Evolutionary conservation across 805 yeast genomes (phyloP).

Genomic region (Cyberlindnera maritima): DNA sequence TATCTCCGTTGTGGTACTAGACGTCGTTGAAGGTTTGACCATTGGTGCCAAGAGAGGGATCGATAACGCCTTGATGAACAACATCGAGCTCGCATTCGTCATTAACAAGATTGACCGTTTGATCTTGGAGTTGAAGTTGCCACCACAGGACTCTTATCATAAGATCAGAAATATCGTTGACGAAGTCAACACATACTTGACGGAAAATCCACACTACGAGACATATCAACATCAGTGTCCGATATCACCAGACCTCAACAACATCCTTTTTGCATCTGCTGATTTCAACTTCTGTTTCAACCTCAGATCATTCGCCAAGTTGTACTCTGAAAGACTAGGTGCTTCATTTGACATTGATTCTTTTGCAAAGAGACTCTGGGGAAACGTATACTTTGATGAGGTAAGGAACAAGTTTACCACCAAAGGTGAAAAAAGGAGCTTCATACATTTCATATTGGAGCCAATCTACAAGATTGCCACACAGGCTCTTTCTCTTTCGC

Average conservation of each 20-base stretch:
- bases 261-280: slow-evolving; percentile 75
- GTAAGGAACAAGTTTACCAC: slow-evolving; percentile 42
- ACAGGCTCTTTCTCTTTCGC: slow-evolving; percentile 52
- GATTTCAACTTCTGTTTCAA: slow-evolving; percentile 63
- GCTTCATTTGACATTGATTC: slow-evolving; percentile 32
- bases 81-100: slow-evolving; percentile 55
- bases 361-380: slow-evolving; percentile 71
- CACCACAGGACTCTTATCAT: slow-evolving; percentile 69
- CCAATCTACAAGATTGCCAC: slow-evolving; percentile 80
- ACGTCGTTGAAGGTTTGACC: slow-evolving; percentile 79
- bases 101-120: slow-evolving; percentile 84
- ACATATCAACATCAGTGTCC: slow-evolving; percentile 26
- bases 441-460: slow-evolving; percentile 64
- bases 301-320: slow-evolving; percentile 57
- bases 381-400: slow-evolving; percentile 55
- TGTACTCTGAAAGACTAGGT: slow-evolving; percentile 38
- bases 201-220: slow-evolving; percentile 30
- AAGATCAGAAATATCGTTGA: slow-evolving; percentile 63
- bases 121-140: slow-evolving; percentile 72
- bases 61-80: slow-evolving; percentile 46
- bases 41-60: slow-evolving; percentile 52
- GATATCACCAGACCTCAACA: slow-evolving; percentile 59
- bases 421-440: slow-evolving; percentile 24
- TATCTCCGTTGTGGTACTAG: slow-evolving; percentile 69
- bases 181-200: slow-evolving; percentile 56